Evolutionary conservation across 495 filamentous ascomycete genomes (phyloP), one percentile per base, ranked within the genome.

Genomic region (Talaromyces trachyspermus): DNA sequence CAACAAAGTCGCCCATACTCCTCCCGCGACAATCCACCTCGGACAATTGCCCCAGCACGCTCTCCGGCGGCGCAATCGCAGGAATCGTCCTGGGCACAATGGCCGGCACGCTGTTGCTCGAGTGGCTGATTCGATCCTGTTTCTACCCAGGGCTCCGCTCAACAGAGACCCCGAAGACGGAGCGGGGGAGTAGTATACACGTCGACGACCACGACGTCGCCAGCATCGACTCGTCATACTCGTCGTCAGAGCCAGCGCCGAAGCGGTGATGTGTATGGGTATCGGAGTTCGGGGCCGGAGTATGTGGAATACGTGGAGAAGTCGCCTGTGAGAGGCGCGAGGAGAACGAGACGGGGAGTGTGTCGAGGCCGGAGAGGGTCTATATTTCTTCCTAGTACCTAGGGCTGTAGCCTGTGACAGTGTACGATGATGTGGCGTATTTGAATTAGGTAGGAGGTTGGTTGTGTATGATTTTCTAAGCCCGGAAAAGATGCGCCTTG

Each of bases 31-130:
- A 58, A 44, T 49, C 59, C 14, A 30, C 26, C 48, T 22, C 41
- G 3, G 49, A 48, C 12, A 52, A 37, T 22, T 69, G 69, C 49
- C 58, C 59, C 10, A 62, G 57, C n/a, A 72, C 61, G 12, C 63
- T 81, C 12, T 64, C 63, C 15, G 68, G 75, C 14, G 77, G 78
- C 18, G 76, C 63, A 1, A 79, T 81, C 33, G 78, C 77, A 0
- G 78, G 78, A 32, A 80, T 80, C 49, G 77, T 81, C 41, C 70
- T 81, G 54, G 78, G 78, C 26, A 70, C 71, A 17, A 74, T 81
- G 41, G 74, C 59, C 39, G 78, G 77, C 5, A 63, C 79, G 1
- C 60, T 81, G 0, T 55, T 80, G 0, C 44, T 81, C 3, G 52
- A 75, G 19, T 80, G 77, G 77, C 63, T 80, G n/a, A 63, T 56